Percentiles rank a stretch among this genome's conserved stretches.
Evolutionary conservation across 2,329 filamentous ascomycete species (phyloP).

Genomic region (Epichloe brachyelytri): DNA sequence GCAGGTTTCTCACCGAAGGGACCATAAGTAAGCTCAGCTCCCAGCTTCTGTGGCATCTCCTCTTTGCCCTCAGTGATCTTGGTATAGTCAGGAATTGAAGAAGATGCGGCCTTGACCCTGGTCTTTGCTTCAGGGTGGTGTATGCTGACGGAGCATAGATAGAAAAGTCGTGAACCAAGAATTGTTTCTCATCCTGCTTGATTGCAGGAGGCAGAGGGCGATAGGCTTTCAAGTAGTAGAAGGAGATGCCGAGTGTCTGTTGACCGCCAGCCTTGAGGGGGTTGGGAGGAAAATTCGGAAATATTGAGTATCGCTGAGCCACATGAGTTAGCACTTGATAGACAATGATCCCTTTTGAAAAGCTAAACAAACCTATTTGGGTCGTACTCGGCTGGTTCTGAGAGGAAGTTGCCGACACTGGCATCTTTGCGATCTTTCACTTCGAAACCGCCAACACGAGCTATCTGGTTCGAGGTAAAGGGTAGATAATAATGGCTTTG

Average conservation of each 20-base stretch:
- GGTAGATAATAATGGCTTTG: constrained; percentile 88
- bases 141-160: constrained; percentile 78
- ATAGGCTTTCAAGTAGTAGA: constrained; percentile 68
- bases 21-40: constrained; percentile 77
- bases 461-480: constrained; percentile 64
- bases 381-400: constrained; percentile 55
- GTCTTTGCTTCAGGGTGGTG: constrained; percentile 83
- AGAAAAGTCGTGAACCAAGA: constrained; percentile 73
- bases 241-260: constrained; percentile 78
- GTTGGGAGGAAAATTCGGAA: constrained; percentile 69
- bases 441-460: constrained; percentile 72
- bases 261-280: constrained; percentile 61
- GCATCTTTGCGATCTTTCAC: constrained; percentile 83
- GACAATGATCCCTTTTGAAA: background rate
- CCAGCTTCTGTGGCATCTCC: constrained; percentile 64
- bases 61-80: constrained; percentile 51
- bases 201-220: constrained; percentile 70
- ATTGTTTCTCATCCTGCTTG: constrained; percentile 76
- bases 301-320: constrained; percentile 57
- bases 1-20: constrained; percentile 76
- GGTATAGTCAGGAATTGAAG: constrained; percentile 75
- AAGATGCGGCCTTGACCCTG: constrained; percentile 75
- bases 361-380: constrained; percentile 36
- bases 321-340: background rate
- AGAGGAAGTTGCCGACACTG: constrained; percentile 51